Base-by-base conservation (phyloP, 164 flowering plant genomes). In the Annona squamosa region DNA sequence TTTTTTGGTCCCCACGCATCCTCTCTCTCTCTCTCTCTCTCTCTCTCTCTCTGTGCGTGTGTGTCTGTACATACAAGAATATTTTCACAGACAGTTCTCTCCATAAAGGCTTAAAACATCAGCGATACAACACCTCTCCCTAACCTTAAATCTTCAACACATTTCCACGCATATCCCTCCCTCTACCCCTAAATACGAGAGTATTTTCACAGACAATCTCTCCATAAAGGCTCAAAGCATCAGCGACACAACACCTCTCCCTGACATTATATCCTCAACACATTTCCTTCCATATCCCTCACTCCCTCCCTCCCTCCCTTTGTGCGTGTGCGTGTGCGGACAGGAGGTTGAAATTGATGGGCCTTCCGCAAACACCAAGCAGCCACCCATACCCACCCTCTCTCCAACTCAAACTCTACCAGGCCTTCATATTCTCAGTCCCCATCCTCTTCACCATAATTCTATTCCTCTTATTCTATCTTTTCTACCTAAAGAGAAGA, bases 361-460 rank as follows among this genome's bases (percentile, higher is more conserved):
- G 84, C 74, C 37, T 81, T 65, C 84, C 87, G 73, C 81, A 79
- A 74, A 56, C 81, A 76, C 79, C 89, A 64, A 79, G 65, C 68
- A 74, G 87, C 76, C 89, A 85, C 67, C 85, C 83, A 17, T 91
- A 93, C 76, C 86, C 94, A 13, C 87, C 84, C 76, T 79, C 83
- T 62, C 79, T 85, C 71, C 82, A 86, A 67, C 72, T 89, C 72
- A 88, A 85, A 77, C 79, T 90, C 0, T 88, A 86, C 80, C 87
- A 86, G 79, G 79, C 86, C 66, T 85, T 90, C 75, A 83, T 90
- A 65, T 87, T 90, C 78, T 87, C 89, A 9, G 79, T 87, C 3
- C 91, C 91, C 5, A 79, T 90, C 52, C 76, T 84, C 80, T 86
- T 88, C 82, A 82, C 90, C 52, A 80, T 87, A 70, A 71, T 86